Base-by-base conservation (phyloP, 2,329 filamentous ascomycete genomes). In the Pestalotiopsis sp. region DNA sequence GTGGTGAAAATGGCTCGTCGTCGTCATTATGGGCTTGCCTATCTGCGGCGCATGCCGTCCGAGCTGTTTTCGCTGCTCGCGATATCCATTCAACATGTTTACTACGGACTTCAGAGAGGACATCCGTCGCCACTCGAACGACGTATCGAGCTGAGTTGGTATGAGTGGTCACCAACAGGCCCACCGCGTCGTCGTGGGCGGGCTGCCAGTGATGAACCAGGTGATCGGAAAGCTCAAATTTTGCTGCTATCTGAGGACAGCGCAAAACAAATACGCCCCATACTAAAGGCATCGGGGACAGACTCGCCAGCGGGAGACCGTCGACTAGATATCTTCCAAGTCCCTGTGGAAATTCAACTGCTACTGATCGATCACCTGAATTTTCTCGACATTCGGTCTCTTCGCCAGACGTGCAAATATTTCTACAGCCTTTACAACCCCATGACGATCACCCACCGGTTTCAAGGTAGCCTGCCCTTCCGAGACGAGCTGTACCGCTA, bases 321-420 rank as follows among this genome's bases (percentile, higher is more conserved):
- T 14, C 57, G 20, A 17, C 23, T 23, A 36, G 12, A 59, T 17
- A 59, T 59, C 23, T 59, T 59, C 57, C 12, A 31, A 13, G 6
- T 62, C 11, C 59, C 59, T 23, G 14, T 13, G 13, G 59, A 62
- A 36, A 62, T 62, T 17, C 59, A 62, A 39, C n/a, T 62, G 13
- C 9, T 38, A n/a, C 36, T 62, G 14, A 62, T 62, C 36, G 11
- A 62, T 7, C 59, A 62, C 11, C 14, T 62, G 31, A 23, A 62
- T 23, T 62, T 62, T 36, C 13, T 62, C 11, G 59, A 62, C 31
- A 62, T 62, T 38, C 59, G 59, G 12, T 31, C 23, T 4, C n/a
- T 62, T 36, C 59, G 59, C 31, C 59, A 62, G 9, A 62, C 59
- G 4, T 62, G 59, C 59, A 38, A 39, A 23, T 62, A 62, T n/a